Base-by-base conservation (phyloP, 345 rosid genomes). In the Lumnitzera littorea region DNA sequence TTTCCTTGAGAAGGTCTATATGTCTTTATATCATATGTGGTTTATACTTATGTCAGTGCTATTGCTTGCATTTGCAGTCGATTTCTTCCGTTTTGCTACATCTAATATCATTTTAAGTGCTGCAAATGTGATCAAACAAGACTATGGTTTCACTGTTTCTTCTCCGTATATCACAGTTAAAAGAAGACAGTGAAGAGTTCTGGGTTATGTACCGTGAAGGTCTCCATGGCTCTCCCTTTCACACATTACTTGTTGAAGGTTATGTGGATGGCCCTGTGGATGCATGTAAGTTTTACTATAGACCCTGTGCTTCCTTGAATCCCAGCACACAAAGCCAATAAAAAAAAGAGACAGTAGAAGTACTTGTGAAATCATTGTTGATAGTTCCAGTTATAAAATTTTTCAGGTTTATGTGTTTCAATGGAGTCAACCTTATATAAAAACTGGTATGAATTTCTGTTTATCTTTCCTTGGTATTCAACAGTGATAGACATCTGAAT, bases 161-260 rank as follows among this genome's bases (percentile, higher is more conserved):
- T 24, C 20, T 2, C 17, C 24, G 13, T 48, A 71, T 53, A 59
- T 62, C 53, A 63, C 74, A 94, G 99, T 67, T 91, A 57, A 84
- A 90, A 78, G 89, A 82, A n/a, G 89, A 88, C 49, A 78, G 61
- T 62, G 91, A 88, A 75, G 95, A 88, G 69, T 84, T 75, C 56
- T 89, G 95, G 49, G 95, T 94, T 52, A 91, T 94, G 99, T 91
- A 91, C 64, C 89, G 85, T 27, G 87, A 83, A 83, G 99, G 97
- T 75, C 85, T 81, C 47, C 71, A 82, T 61, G 97, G 95, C 49
- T 80, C 83, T 70, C 95, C 92, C 5, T 80, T 84, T 70, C 95
- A 94, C 25, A 79, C 89, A 3, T 75, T 94, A 63, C 97, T 94
- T 25, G 97, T 83, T 56, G 99, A 94, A 81, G 99, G 99, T 72